Conservation (phyloP, 192 early-diverging fungal genomes). For the Dimargaris cristalligena region DNA sequence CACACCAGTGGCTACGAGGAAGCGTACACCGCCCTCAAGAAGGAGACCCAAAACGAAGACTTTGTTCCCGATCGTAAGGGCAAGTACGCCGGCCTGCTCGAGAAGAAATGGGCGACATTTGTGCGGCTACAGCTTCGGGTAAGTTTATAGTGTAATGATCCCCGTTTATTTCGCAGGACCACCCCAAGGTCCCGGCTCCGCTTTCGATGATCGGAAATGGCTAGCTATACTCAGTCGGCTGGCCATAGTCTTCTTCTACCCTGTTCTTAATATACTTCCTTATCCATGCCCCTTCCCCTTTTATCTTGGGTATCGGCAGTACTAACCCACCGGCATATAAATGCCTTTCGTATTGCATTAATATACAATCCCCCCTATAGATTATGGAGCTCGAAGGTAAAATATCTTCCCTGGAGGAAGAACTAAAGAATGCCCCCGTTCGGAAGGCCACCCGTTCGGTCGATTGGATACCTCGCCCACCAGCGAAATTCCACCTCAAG, state of each 20-base stretch:
- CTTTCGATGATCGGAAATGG: too few relatives aligned
- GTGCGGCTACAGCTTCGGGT: slow-evolving; percentile 51
- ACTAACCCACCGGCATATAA: too few relatives aligned
- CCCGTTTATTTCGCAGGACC: too few relatives aligned
- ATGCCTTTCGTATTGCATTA: neutral
- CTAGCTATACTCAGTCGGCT: too few relatives aligned
- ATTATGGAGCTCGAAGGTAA: slow-evolving; percentile 87
- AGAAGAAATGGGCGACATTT: slow-evolving; percentile 94
- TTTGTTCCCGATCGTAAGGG: slow-evolving; percentile 58
- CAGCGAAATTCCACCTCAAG: slow-evolving; percentile 50
- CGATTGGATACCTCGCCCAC: slow-evolving; percentile 73
- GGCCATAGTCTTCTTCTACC: too few relatives aligned
- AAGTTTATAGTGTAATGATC: neutral
- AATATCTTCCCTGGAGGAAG: slow-evolving; percentile 56
- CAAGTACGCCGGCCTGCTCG: slow-evolving; percentile 58
- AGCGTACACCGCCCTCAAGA: slow-evolving; percentile 47
- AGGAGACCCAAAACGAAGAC: slow-evolving; percentile 54
- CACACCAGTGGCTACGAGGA: slow-evolving; percentile 50
- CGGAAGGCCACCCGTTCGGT: slow-evolving; percentile 31
- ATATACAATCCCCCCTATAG: slow-evolving; percentile 18
- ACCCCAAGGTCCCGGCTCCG: too few relatives aligned
- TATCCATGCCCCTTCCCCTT: too few relatives aligned
- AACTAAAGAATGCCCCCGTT: slow-evolving; percentile 40
- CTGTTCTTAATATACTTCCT: too few relatives aligned
- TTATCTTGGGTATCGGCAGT: too few relatives aligned